Base-by-base conservation (phyloP, 495 filamentous ascomycete genomes). In the Rusavskia elegans region DNA sequence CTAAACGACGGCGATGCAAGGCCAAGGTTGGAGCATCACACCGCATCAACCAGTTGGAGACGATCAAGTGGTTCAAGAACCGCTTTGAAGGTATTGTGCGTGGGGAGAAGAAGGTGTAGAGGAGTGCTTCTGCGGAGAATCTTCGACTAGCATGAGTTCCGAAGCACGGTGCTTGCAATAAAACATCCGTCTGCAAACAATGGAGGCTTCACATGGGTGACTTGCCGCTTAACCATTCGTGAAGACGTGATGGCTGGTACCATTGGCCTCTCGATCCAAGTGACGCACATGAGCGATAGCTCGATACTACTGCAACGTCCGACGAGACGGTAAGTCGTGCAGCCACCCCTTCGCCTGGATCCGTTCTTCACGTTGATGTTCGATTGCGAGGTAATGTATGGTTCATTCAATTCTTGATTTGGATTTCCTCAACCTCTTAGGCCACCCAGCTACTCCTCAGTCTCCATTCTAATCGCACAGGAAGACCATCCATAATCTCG, bases 31-130 rank as follows among this genome's bases (percentile, higher is more conserved):
- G 93, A 65, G 67, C 84, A 63, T 75, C 73, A 68, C 93, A 99
- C 83, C 82, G 82, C 63, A 95, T 99, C 80, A 85, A 78, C 79
- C 81, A 85, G 63, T 71, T 72, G 56, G 93, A 99, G 80, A 95
- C 89, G 62, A 78, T 97, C 69, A 93, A 88, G 73, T 99, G 92
- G 89, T 97, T 95, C 86, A 99, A 97, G 85, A 84, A 85, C 76
- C 82, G 92, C 71, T 98, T 95, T 81, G 92, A 98, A 71, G 92
- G 88, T 66, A 94, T 95, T 64, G 84, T 95, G 72, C 83, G 88
- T 75, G 59, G 56, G 23, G 53, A 53, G 87, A 82, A 72, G 40
- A 82, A 72, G 40, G 52, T 9, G 10, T 48, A 50, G 49, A 36
- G 13, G 14, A 3, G 42, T 36, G n/a, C 27, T 39, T 32, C n/a